Evolutionary conservation across 2,329 filamentous ascomycete species (phyloP), one percentile per base, ranked within the genome.

Genomic region (Annulohypoxylon truncatum): DNA sequence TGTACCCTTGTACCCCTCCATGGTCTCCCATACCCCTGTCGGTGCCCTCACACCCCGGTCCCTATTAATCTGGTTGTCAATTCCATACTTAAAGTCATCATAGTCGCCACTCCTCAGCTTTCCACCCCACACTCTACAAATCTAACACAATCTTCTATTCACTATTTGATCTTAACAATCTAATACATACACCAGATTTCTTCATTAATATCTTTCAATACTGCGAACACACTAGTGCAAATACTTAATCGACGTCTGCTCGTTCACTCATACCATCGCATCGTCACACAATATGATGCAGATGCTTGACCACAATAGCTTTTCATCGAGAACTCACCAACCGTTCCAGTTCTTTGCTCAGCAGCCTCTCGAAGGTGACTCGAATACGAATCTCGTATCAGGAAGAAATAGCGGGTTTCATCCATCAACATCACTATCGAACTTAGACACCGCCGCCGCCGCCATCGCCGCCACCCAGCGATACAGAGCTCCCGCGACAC

Each of bases 371-470:
- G 66, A 64, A 50, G 59, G 29, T 44, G 60, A 42, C 38, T 60
- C 67, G 58, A 66, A 54, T 59, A 77, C 59, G 73, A 77, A 15
- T 72, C 79, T 18, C 72, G 74, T 31, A 68, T 74, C 29, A 69
- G 73, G 29, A 67, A 73, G 56, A 57, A 67, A 57, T 65, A 70
- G 57, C 70, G 72, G 54, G 68, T 69, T 47, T 58, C 66, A 69
- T 60, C 55, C 35, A 33, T 64, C 67, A 48, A 60, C 68, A 57
- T 52, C 66, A 29, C 75, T 79, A 60, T 76, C 78, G 8, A 73
- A 77, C 29, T 73, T 80, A 57, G 76, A 79, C 61, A 77, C 76
- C 24, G 73, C 74, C 33, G 76, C 67, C 63, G 73, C 71, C 42
- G 72, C 73, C 60, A 61, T 74, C 47, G 76, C 76, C 67, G 69